Evolutionary conservation across 345 rosid species (phyloP).

Genomic region (Erodium maritimum): DNA sequence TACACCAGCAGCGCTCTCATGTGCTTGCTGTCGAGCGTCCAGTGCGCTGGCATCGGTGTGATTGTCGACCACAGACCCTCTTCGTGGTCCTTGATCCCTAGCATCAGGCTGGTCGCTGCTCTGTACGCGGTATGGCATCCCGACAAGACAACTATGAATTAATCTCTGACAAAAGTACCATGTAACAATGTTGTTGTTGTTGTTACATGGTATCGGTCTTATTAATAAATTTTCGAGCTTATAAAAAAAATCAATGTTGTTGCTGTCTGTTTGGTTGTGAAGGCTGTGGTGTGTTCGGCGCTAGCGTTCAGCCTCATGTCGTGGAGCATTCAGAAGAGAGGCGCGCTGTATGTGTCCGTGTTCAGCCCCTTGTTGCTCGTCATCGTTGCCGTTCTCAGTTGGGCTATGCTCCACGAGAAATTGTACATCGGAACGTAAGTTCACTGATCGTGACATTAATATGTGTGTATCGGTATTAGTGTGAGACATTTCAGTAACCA

Average conservation of each 20-base stretch:
- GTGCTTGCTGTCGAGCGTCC: conserved; percentile 60
- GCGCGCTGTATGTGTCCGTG: conserved; percentile 70
- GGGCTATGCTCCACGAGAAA: conserved; percentile 66
- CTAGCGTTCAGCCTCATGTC: conserved; percentile 44
- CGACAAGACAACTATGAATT: too few species aligned
- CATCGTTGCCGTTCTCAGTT: conserved; percentile 52
- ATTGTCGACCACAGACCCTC: conserved; percentile 27
- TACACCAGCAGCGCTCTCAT: conserved; percentile 63
- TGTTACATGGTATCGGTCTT: too few species aligned
- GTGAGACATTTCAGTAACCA: too few species aligned
- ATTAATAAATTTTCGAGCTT: too few species aligned
- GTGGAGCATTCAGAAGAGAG: conserved; percentile 56
- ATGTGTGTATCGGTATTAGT: too few species aligned
- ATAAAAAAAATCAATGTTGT: too few species aligned
- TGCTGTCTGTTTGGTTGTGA: too few species aligned
- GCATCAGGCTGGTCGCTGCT: conserved; percentile 45
- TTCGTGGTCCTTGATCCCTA: conserved; percentile 52
- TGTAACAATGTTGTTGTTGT: too few species aligned
- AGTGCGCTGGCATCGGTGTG: conserved; percentile 38
- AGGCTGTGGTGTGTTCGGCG: conserved; percentile 67
- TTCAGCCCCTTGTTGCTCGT: conserved; percentile 66
- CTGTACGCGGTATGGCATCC: conserved; percentile 68
- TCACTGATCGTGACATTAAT: too few species aligned
- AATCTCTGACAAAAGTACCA: too few species aligned
- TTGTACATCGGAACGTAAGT: conserved; percentile 62